Conservation (phyloP, 208 protist species). For the Strigomonas culicis region DNA sequence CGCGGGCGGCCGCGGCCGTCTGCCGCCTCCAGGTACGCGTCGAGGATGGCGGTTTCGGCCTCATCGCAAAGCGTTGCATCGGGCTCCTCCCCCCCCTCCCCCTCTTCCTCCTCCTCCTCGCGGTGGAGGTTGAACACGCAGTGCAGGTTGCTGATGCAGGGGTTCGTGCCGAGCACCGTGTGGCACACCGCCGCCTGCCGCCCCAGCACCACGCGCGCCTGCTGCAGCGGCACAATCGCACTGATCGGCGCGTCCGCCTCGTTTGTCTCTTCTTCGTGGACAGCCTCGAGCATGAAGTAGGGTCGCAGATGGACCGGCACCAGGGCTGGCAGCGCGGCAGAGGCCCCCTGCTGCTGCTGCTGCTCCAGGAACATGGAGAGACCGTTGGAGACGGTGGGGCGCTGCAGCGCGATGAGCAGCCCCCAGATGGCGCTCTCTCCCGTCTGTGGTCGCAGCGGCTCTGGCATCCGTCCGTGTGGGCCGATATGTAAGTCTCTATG, state of each 20-base stretch:
- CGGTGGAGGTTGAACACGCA: constrained; percentile 20
- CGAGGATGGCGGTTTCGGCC: background rate
- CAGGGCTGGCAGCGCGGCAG: background rate
- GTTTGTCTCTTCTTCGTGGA: background rate
- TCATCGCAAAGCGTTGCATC: too few species aligned
- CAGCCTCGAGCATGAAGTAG: background rate
- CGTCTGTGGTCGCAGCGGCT: too few species aligned
- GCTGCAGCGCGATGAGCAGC: constrained; percentile 19
- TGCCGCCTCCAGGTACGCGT: too few species aligned
- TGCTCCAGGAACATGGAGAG: constrained; percentile 15
- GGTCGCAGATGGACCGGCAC: background rate
- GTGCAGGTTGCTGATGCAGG: constrained; percentile 51
- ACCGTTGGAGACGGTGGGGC: constrained; percentile 20
- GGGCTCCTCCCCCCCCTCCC: constrained; percentile 5
- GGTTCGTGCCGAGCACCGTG: constrained; percentile 31
- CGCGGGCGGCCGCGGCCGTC: background rate
- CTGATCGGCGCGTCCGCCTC: background rate
- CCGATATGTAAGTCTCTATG: too few species aligned
- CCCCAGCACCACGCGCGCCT: constrained; percentile 24
- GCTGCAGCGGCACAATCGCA: constrained; percentile 25
- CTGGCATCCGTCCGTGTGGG: too few species aligned
- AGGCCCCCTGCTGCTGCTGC: background rate
- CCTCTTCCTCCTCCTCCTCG: background rate
- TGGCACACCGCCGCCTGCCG: constrained; percentile 35
- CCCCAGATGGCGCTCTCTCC: constrained; percentile 20